These are phyloP conservation scores for Pseudogymnoascus sp. DNA, from an alignment of 2,329 filamentous ascomycete species.

Conservation along the genomic window DNA sequence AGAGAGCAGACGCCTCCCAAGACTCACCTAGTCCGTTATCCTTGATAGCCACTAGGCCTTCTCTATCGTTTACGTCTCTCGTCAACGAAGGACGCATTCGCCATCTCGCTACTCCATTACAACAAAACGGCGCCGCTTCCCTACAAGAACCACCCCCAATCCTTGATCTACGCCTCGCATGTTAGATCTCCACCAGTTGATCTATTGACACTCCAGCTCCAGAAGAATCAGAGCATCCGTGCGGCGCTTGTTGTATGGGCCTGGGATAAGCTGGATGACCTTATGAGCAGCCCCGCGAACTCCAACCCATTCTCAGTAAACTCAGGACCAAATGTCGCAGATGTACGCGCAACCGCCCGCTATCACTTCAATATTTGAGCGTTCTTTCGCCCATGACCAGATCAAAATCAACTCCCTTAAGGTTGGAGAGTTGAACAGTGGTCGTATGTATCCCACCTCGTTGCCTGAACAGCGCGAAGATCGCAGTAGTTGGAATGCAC, in stretches of 20 bases:
- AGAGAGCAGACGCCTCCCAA: background rate
- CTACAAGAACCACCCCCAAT: background rate
- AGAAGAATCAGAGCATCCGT: background rate
- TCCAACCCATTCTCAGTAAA: conserved; percentile 1
- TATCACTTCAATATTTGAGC: background rate
- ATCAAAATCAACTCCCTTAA: background rate
- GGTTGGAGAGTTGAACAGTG: background rate
- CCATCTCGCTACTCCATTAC: background rate
- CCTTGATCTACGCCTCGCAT: background rate
- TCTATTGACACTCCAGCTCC: background rate
- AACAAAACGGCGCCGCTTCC: background rate
- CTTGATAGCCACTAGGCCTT: conserved; percentile 6
- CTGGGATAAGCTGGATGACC: conserved; percentile 3
- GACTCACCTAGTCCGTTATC: conserved; percentile 4
- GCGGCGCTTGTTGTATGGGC: background rate
- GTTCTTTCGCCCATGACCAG: background rate
- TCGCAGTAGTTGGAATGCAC: background rate
- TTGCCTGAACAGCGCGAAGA: background rate
- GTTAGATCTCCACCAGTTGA: background rate
- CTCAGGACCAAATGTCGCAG: conserved; percentile 4
- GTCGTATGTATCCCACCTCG: conserved; percentile 1
- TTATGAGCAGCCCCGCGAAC: conserved; percentile 3
- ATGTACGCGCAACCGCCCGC: background rate
- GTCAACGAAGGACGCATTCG: background rate
- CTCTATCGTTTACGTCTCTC: conserved; percentile 2